These are phyloP conservation scores for Penicillium sp. DNA, from an alignment of 2,329 filamentous ascomycete genomes.

Conservation along the genomic window DNA sequence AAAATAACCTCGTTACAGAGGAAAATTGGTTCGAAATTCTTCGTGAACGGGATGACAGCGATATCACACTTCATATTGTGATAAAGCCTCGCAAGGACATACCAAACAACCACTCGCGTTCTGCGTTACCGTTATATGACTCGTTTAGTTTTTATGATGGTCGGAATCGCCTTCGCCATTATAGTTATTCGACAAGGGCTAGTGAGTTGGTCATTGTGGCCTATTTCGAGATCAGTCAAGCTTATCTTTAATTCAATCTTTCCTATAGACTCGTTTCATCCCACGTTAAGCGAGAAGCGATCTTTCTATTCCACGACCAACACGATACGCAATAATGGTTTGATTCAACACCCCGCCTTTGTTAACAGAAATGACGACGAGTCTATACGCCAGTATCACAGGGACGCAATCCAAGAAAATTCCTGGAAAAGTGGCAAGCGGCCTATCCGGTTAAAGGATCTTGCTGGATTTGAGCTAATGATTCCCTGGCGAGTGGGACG, in stretches of 20 bases:
- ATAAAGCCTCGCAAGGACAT: not conserved
- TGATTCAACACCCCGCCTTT: not conserved
- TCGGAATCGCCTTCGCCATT: not conserved
- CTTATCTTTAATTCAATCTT: not conserved
- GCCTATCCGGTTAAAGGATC: not conserved
- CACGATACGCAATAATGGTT: not conserved
- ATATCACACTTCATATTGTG: not conserved
- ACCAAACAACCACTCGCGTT: not conserved
- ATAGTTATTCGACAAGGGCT: not conserved
- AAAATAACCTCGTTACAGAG: not conserved
- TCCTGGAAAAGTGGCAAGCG: not conserved
- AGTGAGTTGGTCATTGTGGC: not conserved
- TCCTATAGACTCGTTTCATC: not conserved
- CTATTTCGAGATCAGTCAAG: not conserved
- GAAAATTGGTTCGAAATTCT: not conserved
- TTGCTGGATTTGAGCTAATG: not conserved
- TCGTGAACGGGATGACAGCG: not conserved
- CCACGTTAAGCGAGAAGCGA: not conserved
- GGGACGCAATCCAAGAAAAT: not conserved
- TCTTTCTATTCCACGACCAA: not conserved
- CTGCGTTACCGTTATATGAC: not conserved
- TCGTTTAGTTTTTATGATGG: not conserved
- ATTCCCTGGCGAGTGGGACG: not conserved
- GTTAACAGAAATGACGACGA: not conserved
- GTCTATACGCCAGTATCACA: not conserved